These are phyloP conservation scores for Cyclospora cayetanensis DNA, from an alignment of 169 alveolate genomes.

Conservation along the genomic window DNA sequence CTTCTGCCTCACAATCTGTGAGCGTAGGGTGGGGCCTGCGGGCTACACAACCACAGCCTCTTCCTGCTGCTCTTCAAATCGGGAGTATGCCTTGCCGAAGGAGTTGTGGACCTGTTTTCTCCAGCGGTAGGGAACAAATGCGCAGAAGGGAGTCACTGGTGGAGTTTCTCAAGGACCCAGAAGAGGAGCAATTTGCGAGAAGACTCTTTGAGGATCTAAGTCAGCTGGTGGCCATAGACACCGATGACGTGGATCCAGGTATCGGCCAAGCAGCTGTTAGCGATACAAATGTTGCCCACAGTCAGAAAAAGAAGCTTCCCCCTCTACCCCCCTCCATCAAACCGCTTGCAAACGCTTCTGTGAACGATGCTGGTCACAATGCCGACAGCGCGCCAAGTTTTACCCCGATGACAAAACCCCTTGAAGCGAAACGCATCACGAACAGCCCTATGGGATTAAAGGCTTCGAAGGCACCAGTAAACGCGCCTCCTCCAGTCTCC, in stretches of 20 bases:
- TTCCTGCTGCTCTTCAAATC: neutral
- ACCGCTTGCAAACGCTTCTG: neutral
- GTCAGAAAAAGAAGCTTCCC: neutral
- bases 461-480: no score
- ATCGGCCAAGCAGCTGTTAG: neutral
- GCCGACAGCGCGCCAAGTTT: neutral
- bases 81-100: slow-evolving; percentile 39
- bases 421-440: no score
- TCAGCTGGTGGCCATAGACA: neutral
- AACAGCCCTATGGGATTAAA: no score
- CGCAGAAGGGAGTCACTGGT: neutral
- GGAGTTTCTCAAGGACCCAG: neutral
- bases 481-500: no score
- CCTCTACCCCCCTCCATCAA: neutral
- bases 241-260: neutral
- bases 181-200: neutral
- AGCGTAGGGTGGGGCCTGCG: slow-evolving; percentile 21
- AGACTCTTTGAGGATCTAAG: slow-evolving; percentile 14
- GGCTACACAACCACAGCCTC: slow-evolving; percentile 50
- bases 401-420: no score
- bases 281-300: neutral
- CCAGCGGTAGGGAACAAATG: neutral
- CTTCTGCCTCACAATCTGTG: neutral
- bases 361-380: neutral
- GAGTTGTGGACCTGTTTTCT: slow-evolving; percentile 47